Percentiles rank a stretch among this genome's conserved stretches.
Conservation (phyloP, 225 moss, liverwort and hornwort species). For the Pleurozium schreberi region DNA sequence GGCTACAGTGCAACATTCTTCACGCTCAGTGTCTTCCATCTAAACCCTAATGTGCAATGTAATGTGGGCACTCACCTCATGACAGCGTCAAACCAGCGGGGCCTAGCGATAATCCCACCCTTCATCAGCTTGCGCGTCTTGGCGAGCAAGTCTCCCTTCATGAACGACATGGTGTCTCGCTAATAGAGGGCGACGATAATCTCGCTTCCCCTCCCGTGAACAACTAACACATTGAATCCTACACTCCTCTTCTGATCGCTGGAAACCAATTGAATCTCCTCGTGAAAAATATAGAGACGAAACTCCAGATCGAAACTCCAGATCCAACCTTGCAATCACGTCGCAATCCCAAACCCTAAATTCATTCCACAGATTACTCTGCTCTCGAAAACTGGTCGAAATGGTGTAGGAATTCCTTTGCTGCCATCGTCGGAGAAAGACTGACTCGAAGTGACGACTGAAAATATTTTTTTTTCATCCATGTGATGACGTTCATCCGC, state of each 20-base stretch:
- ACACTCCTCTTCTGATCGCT: not conserved
- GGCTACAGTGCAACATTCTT: not conserved
- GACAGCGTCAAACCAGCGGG: constrained; percentile 67
- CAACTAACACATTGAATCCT: not conserved
- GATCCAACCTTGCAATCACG: not conserved
- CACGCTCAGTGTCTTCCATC: not conserved
- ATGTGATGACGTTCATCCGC: not conserved
- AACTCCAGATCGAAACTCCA: too few relatives aligned
- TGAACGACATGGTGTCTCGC: constrained; percentile 28
- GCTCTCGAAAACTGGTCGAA: not conserved
- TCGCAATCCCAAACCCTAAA: not conserved
- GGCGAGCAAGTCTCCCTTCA: constrained; percentile 45
- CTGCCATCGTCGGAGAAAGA: not conserved
- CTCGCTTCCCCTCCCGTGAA: not conserved
- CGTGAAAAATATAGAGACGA: too few relatives aligned
- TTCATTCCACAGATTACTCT: not conserved
- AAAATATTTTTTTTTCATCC: too few relatives aligned
- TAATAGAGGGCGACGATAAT: not conserved
- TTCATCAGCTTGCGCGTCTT: constrained; percentile 62
- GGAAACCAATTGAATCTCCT: not conserved
- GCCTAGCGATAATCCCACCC: constrained; percentile 57
- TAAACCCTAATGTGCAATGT: not conserved
- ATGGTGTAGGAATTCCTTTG: not conserved
- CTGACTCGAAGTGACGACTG: too few relatives aligned
- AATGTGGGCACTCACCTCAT: constrained; percentile 8